phyloP scores from a whole-genome alignment of 2,329 filamentous ascomycete genomes.

The Fusarium musae region DNA sequence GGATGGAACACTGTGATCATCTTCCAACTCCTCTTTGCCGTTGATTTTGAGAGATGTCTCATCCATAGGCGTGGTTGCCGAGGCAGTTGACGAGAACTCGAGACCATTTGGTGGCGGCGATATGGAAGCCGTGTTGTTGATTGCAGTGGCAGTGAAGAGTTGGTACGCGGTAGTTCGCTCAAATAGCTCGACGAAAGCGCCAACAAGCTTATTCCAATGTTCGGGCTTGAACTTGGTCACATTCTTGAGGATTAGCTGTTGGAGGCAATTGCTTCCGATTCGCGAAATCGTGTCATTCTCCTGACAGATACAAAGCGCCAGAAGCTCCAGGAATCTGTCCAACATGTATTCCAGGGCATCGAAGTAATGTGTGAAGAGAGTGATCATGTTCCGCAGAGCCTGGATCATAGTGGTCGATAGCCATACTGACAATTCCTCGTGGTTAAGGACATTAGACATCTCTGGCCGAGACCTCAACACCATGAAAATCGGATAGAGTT shows the following conservation, averaged over 20 bases:
- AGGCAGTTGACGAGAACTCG: slow-evolving; percentile 59
- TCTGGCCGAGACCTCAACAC: slow-evolving; percentile 96
- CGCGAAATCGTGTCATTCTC: slow-evolving; percentile 98
- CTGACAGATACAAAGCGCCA: slow-evolving; percentile 97
- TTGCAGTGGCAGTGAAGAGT: slow-evolving; percentile 84
- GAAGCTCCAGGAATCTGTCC: slow-evolving; percentile 92
- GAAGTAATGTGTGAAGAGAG: slow-evolving; percentile 98
- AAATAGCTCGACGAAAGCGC: slow-evolving; percentile 95
- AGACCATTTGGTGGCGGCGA: slow-evolving; percentile 64
- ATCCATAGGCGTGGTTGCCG: slow-evolving; percentile 55
- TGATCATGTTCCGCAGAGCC: slow-evolving; percentile 97
- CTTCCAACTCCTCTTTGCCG: slow-evolving; percentile 58
- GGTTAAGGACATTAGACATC: slow-evolving; percentile 93
- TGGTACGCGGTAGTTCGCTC: slow-evolving; percentile 94
- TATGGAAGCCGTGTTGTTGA: slow-evolving; percentile 63
- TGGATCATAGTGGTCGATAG: slow-evolving; percentile 99
- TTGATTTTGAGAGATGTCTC: slow-evolving; percentile 72
- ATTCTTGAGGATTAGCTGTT: slow-evolving; percentile 96
- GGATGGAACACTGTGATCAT: slow-evolving; percentile 47
- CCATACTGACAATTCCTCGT: slow-evolving; percentile 98
- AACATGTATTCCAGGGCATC: slow-evolving; percentile 97
- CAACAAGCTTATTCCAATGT: slow-evolving; percentile 95
- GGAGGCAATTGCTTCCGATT: slow-evolving; percentile 97
- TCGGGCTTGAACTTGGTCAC: slow-evolving; percentile 87
- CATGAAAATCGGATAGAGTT: slow-evolving; percentile 98